Evolutionary conservation across 371 early-diverging fungal genomes (phyloP).

Genomic region (Smittium mucronatum): DNA sequence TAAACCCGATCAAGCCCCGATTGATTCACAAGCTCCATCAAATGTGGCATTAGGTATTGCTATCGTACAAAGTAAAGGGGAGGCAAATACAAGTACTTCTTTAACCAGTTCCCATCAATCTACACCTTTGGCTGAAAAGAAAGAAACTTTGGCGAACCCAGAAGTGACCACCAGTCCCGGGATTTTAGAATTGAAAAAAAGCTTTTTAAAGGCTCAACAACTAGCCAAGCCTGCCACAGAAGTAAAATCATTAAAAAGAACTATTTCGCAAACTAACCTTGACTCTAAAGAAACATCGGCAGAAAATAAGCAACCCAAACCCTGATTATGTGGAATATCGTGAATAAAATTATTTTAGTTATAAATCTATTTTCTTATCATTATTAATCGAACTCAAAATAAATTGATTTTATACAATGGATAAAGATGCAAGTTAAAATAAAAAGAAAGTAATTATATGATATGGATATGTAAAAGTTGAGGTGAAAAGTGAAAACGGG

Average conservation of each 20-base stretch:
- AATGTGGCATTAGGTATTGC: neutral
- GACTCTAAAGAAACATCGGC: neutral
- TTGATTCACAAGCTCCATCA: too few species aligned
- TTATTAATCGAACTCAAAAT: neutral
- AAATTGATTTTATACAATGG: neutral
- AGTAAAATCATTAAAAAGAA: neutral
- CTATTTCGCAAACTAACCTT: neutral
- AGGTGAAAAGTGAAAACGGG: neutral
- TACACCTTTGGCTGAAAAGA: neutral
- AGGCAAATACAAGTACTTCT: neutral
- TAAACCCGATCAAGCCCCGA: neutral
- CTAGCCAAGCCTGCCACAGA: neutral
- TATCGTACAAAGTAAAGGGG: neutral
- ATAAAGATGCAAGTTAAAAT: neutral
- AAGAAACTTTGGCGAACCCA: neutral
- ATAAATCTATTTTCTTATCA: neutral
- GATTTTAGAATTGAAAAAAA: neutral
- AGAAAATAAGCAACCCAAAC: neutral
- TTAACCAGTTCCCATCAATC: neutral
- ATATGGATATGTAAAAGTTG: neutral
- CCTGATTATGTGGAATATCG: neutral
- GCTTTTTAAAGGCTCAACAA: conserved; percentile 4
- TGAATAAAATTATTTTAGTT: neutral
- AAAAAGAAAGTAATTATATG: neutral
- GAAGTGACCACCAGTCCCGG: neutral